A percentile compares a stretch with the other conserved stretches of the same genome.
These are phyloP conservation scores for Buxus sempervirens DNA, from an alignment of 164 flowering plant species.

Conservation along the genomic window DNA sequence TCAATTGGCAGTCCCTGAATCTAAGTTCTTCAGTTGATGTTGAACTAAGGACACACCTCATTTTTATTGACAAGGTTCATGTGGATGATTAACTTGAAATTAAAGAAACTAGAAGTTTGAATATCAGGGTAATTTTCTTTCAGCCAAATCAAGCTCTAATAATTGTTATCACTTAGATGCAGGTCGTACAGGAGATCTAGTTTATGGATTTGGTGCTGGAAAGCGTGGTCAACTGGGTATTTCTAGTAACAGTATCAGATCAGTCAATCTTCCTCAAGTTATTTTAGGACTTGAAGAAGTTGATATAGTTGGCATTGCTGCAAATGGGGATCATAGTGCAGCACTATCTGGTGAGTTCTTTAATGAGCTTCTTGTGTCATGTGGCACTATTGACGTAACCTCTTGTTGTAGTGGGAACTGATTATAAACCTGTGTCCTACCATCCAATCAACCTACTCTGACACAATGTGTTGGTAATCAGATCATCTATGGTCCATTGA, in stretches of 20 bases:
- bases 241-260: conserved; percentile 36
- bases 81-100: not conserved
- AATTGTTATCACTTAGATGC: conserved; percentile 14
- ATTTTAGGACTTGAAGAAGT: conserved; percentile 44
- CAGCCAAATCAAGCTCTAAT: not conserved
- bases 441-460: not conserved
- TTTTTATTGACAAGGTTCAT: not conserved
- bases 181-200: conserved; percentile 37
- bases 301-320: conserved; percentile 39
- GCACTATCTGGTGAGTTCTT: conserved; percentile 62
- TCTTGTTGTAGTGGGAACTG: not conserved
- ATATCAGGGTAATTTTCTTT: no score
- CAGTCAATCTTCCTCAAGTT: conserved; percentile 47
- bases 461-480: not conserved
- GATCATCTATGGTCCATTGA: not conserved
- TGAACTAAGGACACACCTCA: no score
- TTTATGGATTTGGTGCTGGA: conserved; percentile 83
- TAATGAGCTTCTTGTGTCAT: not conserved
- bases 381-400: not conserved
- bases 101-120: no score
- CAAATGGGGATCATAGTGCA: conserved; percentile 97
- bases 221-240: conserved; percentile 86
- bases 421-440: not conserved
- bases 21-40: no score
- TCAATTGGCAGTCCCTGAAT: no score